phyloP scores from a whole-genome alignment of 306 rosid genomes.

The Casuarina glauca region DNA sequence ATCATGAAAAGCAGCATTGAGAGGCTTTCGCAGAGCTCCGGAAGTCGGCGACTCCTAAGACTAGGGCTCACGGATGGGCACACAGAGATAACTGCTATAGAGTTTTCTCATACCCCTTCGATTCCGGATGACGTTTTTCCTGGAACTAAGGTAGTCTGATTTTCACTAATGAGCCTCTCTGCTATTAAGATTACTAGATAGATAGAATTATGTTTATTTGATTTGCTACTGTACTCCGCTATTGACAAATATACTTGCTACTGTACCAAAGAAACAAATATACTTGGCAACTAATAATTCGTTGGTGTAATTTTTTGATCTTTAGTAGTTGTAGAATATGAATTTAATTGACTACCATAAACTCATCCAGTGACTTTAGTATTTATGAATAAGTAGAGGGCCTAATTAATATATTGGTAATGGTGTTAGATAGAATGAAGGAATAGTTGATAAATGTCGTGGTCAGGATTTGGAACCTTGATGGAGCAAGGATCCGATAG shows the following conservation, averaged over 20 bases:
- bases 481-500: background rate
- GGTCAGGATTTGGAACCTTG: slow-evolving; percentile 9
- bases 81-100: slow-evolving; percentile 70
- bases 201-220: background rate
- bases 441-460: background rate
- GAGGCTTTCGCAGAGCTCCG: slow-evolving; percentile 45
- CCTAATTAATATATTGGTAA: background rate
- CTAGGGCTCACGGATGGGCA: slow-evolving; percentile 77
- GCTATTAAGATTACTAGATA: slow-evolving; percentile 4
- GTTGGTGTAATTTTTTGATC: background rate
- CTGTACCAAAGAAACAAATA: background rate
- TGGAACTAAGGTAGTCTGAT: slow-evolving; percentile 71
- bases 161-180: background rate
- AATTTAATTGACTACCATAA: background rate
- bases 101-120: slow-evolving; percentile 60
- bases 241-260: background rate
- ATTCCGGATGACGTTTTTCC: slow-evolving; percentile 65
- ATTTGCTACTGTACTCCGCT: background rate
- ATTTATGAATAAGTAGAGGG: background rate
- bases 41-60: slow-evolving; percentile 57
- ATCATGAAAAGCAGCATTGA: slow-evolving; percentile 57
- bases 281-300: background rate
- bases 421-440: background rate
- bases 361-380: background rate
- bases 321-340: background rate